phyloP scores from a whole-genome alignment of 352 stramenopile genomes.

The Phytophthora meadii region DNA sequence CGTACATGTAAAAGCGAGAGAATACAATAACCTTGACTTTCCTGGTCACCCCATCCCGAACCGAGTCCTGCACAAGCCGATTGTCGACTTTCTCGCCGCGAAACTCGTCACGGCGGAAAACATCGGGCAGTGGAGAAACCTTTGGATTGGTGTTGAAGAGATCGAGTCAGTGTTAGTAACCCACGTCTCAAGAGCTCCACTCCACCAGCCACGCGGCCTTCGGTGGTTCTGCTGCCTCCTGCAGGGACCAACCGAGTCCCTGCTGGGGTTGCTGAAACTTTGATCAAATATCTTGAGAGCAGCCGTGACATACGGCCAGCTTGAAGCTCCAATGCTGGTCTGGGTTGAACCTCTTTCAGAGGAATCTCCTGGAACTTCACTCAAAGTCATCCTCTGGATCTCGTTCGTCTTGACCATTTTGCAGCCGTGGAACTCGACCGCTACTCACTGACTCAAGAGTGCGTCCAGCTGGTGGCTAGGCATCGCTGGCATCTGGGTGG shows the following conservation, averaged over 20 bases:
- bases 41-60: slow-evolving; percentile 34
- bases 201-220: not conserved
- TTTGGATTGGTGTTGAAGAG: slow-evolving; percentile 14
- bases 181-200: slow-evolving; percentile 7
- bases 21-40: slow-evolving; percentile 16
- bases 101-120: slow-evolving; percentile 26
- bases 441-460: slow-evolving; percentile 11
- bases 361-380: too few species aligned
- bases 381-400: slow-evolving; percentile 2
- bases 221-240: slow-evolving; percentile 4
- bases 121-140: slow-evolving; percentile 26
- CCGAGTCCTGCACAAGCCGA: slow-evolving; percentile 23
- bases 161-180: slow-evolving; percentile 38
- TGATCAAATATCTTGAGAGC: slow-evolving; percentile 7
- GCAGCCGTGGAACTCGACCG: slow-evolving; percentile 4
- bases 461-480: slow-evolving; percentile 4
- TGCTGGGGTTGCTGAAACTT: slow-evolving; percentile 1
- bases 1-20: slow-evolving; percentile 40
- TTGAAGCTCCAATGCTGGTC: not conserved
- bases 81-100: slow-evolving; percentile 25
- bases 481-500: slow-evolving; percentile 19
- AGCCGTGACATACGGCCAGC: not conserved
- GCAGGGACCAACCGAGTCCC: not conserved
- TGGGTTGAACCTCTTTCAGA: not conserved
- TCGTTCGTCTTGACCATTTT: slow-evolving; percentile 12